Percentiles rank a stretch among this genome's conserved stretches.
Evolutionary conservation across 805 yeast genomes (phyloP).

Genomic region (Starmerella ratchasimensis): DNA sequence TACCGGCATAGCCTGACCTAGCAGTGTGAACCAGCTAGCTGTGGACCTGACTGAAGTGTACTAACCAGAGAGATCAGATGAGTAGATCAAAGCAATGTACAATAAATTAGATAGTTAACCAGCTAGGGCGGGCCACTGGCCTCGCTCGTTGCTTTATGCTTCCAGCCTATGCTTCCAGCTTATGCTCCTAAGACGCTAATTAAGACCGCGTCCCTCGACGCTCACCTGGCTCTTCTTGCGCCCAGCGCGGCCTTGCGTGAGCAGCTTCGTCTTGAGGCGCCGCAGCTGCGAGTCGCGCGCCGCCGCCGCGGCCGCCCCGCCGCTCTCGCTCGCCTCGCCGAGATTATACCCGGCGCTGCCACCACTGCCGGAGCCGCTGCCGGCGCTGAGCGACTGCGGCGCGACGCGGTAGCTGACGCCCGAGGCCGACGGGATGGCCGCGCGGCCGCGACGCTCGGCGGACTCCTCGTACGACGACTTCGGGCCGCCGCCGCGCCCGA

Average conservation of each 20-base stretch:
- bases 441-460: conserved; percentile 83
- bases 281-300: conserved; percentile 65
- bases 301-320: conserved; percentile 17
- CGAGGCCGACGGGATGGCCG: conserved; percentile 88
- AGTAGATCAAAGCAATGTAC: no score
- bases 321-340: neutral
- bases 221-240: conserved; percentile 52
- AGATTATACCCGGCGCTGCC: no score
- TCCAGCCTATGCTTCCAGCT: no score
- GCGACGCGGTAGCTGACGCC: conserved; percentile 83
- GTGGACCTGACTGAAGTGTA: no score
- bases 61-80: no score
- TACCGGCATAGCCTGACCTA: no score
- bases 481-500: conserved; percentile 4
- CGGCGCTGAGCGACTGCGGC: conserved; percentile 56
- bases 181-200: conserved; percentile 7
- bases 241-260: conserved; percentile 28
- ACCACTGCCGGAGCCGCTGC: conserved; percentile 24
- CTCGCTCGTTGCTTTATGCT: no score
- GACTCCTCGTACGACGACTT: conserved; percentile 65
- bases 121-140: no score
- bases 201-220: conserved; percentile 50
- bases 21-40: no score
- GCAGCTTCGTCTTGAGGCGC: conserved; percentile 49
- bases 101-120: no score